Evolutionary conservation across 2,329 filamentous ascomycete species (phyloP), one percentile per base, ranked within the genome.

Genomic region (Colletotrichum caudatum): DNA sequence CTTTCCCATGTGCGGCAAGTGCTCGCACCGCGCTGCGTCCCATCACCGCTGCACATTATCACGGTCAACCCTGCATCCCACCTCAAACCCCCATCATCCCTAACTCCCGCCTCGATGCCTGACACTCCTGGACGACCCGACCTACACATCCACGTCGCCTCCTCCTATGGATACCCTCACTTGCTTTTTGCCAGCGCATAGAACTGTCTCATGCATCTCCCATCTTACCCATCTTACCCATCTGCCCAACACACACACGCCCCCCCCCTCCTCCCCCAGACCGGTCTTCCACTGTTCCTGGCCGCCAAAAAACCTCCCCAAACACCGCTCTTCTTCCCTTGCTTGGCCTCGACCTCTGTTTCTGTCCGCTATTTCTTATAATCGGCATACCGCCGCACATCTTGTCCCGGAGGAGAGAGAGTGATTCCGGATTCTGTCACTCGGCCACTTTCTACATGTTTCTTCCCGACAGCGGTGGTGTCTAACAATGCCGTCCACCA

Each of bases 131-230:
- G 64, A 50, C 61, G 64, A 54, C 61, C 64, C 56, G 60, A 71
- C 59, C 69, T 68, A 63, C 37, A 54, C 57, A 64, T 48, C 44
- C 51, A 44, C 64, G 57, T 64, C 69, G 64, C 46, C 71, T 60
- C 68, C 64, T 67, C 64, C 71, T 74, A 73, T 74, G 73, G 73
- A 73, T 74, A 74, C 73, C 71, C 67, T 74, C 73, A 68, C 63
- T 71, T 73, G 70, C 59, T 63, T 68, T 62, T 64, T 73, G 73
- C 73, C 73, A 74, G 67, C 71, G 73, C 73, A 74, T 74, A 74
- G 71, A 71, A 58, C 64, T 60, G 64, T 66, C 73, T 73, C 64
- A 71, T 74, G 71, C 73, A 64, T 63, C 60, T 39, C 37, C 37
- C 37, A 39, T 39, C 37, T 39, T 3, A 29, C 37, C 37, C 37